Evolutionary conservation across 108 stramenopile species (phyloP), one percentile per base, ranked within the genome.

Genomic region (Licmophora abbreviata): DNA sequence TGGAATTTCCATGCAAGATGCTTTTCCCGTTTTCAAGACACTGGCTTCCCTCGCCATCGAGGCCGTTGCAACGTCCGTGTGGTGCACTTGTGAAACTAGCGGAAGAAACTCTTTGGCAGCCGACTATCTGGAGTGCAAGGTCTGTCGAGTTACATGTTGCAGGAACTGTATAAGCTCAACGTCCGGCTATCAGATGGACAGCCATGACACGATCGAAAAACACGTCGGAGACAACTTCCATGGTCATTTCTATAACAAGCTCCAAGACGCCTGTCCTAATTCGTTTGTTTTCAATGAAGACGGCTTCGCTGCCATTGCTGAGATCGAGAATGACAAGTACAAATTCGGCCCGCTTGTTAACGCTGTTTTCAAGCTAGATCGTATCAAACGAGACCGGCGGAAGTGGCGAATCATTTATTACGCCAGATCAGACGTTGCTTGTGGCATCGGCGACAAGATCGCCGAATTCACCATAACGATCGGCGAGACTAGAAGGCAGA

Each of bases 81-180:
- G 63, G 58, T 85, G 83, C 31, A 79, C 78, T 6, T 85, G 79
- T 48, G 83, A 85, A 42, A 56, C 78, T 9, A 64, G 61, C 33
- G 81, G 80, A 18, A 59, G 59, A 15, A 68, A 36, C 5, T 71
- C 80, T 7, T 15, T 22, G 15, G 48, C 56, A 4, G 31, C 31
- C 2, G 26, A 63, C 4, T 79, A 79, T 54, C 25, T 79, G 3
- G 47, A 60, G 23, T 83, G 81, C 42, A 42, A 35, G 8, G 27
- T 54, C 11, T 83, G 77, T 52, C 44, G 68, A 27, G 57, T 78
- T 21, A 56, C 73, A 4, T 68, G 66, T 33, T 82, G 81, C 31
- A 59, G 66, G 7, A 56, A 68, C 36, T 82, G 81, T 44, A 28
- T 58, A 2, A 41, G 49, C 24, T 37, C 44, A 2, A 70, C 59